A percentile compares a stretch with the other conserved stretches of the same genome.
phyloP scores from a whole-genome alignment of 495 filamentous ascomycete species.

The Massariosphaeria phaeospora region DNA sequence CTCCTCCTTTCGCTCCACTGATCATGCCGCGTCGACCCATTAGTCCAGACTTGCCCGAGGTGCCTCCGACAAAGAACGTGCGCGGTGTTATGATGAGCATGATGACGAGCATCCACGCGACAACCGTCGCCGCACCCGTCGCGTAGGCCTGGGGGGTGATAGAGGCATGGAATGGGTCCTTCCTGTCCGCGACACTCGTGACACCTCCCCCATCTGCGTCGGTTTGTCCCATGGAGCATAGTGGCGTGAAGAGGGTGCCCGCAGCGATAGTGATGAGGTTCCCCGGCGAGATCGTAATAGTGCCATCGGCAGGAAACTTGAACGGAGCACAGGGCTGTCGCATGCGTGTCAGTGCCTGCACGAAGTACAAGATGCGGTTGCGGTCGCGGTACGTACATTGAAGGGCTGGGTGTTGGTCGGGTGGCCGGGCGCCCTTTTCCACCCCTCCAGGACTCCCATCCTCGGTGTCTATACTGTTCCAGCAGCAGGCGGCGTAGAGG shows the following conservation, averaged over 20 bases:
- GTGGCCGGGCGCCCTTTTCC: constrained; percentile 18
- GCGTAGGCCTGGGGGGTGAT: constrained; percentile 87
- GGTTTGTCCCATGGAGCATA: constrained; percentile 35
- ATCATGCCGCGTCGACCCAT: constrained; percentile 82
- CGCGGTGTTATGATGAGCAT: constrained; percentile 89
- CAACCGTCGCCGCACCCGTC: constrained; percentile 81
- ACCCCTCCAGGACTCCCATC: constrained; percentile 12
- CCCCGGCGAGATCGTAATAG: constrained; percentile 35
- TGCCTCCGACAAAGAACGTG: constrained; percentile 79
- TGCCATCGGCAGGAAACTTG: constrained; percentile 39
- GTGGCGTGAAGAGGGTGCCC: constrained; percentile 40
- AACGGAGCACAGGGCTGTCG: constrained; percentile 42
- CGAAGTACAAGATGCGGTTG: not conserved
- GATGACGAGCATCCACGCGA: constrained; percentile 89
- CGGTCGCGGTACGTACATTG: constrained; percentile 10
- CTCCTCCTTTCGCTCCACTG: constrained; percentile 62
- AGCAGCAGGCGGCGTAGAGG: constrained; percentile 11
- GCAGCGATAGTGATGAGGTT: constrained; percentile 39
- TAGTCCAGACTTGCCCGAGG: constrained; percentile 61
- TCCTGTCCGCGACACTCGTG: constrained; percentile 50
- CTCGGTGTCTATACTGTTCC: constrained; percentile 29
- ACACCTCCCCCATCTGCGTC: constrained; percentile 24
- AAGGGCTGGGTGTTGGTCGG: constrained; percentile 19
- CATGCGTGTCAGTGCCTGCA: constrained; percentile 8
- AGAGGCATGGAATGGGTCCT: constrained; percentile 88